These are phyloP conservation scores for Speleostelium caveatum DNA, from an alignment of 78 protist species.

Conservation along the genomic window DNA sequence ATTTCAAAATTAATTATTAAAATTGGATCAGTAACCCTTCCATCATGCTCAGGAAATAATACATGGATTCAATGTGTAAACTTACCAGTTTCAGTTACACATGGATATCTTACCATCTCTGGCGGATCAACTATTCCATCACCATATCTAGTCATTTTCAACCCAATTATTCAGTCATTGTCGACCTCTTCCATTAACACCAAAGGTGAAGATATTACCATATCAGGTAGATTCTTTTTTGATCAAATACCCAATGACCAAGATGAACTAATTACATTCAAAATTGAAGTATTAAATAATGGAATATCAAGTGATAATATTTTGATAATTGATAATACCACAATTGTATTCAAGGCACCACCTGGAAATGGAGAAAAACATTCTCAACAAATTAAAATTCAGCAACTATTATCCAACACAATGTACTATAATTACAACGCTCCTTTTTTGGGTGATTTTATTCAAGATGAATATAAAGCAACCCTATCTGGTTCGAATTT, in stretches of 20 bases:
- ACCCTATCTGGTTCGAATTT: not conserved
- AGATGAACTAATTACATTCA: not conserved
- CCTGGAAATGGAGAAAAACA: no score
- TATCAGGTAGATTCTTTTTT: slow-evolving; percentile 32
- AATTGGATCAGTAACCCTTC: not conserved
- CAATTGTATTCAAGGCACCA: not conserved
- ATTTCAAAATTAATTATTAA: not conserved
- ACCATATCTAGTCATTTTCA: not conserved
- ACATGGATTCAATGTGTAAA: not conserved
- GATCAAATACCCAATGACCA: no score
- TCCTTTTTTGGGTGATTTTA: not conserved
- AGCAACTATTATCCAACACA: not conserved
- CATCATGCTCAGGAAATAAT: not conserved
- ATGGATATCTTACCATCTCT: not conserved
- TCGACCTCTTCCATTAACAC: not conserved
- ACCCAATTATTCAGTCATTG: not conserved
- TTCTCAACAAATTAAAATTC: no score
- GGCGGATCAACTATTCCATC: not conserved
- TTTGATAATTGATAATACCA: not conserved
- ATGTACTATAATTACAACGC: not conserved
- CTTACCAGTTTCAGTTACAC: not conserved
- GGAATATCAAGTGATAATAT: not conserved
- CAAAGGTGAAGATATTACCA: not conserved
- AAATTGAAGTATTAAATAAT: not conserved
- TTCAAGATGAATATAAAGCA: not conserved